These are phyloP conservation scores for Echeveria elegans DNA, from an alignment of 164 flowering plant genomes.

Conservation along the genomic window DNA sequence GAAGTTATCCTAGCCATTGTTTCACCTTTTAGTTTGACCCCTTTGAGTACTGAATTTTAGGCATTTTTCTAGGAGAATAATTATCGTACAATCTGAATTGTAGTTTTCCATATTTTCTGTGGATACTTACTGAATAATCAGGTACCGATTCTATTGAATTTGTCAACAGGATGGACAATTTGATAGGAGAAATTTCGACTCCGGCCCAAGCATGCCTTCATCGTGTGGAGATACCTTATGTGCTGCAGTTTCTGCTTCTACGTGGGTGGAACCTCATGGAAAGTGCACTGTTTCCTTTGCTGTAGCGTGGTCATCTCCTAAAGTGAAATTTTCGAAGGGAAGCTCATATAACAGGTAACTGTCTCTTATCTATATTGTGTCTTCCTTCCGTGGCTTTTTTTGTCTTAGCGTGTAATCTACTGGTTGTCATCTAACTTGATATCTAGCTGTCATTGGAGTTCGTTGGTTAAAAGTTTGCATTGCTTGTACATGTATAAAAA, in stretches of 20 bases:
- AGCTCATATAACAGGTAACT: slow-evolving; percentile 59
- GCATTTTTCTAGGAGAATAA: no score
- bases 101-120: no score
- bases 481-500: neutral
- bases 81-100: no score
- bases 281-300: slow-evolving; percentile 80
- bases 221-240: slow-evolving; percentile 72
- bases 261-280: slow-evolving; percentile 97
- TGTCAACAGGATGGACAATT: slow-evolving; percentile 63
- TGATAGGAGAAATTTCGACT: slow-evolving; percentile 54
- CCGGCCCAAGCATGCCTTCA: slow-evolving; percentile 67
- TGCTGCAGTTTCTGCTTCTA: slow-evolving; percentile 87
- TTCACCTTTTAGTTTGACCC: no score
- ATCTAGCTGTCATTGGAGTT: neutral
- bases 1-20: no score
- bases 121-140: no score
- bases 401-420: neutral
- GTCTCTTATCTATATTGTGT: neutral
- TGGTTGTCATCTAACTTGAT: neutral
- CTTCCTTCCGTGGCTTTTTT: neutral
- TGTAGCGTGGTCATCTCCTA: slow-evolving; percentile 87
- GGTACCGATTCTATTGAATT: neutral
- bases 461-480: neutral
- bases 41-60: no score
- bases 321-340: slow-evolving; percentile 73